phyloP scores from a whole-genome alignment of 1,284 basidiomycete genomes.

The Phellopilus nigrolimitatus region DNA sequence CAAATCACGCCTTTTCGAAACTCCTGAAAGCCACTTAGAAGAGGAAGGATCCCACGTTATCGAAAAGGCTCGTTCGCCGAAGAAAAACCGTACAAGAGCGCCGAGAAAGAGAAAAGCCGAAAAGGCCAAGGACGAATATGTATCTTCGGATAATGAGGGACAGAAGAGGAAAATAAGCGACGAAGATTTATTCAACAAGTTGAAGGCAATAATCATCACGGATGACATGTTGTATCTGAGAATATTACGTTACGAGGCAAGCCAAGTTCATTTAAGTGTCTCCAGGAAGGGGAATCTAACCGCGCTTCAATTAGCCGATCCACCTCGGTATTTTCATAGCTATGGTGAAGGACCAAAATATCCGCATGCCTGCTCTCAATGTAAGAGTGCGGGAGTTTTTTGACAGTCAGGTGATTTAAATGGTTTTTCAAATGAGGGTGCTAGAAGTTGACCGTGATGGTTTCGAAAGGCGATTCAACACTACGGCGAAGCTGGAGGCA shows the following conservation, averaged over 20 bases:
- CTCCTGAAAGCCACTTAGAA: neutral
- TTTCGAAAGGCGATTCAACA: slow-evolving; percentile 46
- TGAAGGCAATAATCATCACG: slow-evolving; percentile 40
- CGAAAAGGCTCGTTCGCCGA: neutral
- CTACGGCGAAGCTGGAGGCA: slow-evolving; percentile 31
- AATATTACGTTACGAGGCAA: slow-evolving; percentile 61
- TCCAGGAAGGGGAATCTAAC: too few species aligned
- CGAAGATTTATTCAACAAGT: slow-evolving; percentile 33
- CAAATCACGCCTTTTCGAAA: neutral
- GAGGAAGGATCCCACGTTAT: neutral
- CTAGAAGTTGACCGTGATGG: too few species aligned
- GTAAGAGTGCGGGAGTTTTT: slow-evolving; percentile 45
- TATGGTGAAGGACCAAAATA: slow-evolving; percentile 29
- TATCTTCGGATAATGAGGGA: neutral
- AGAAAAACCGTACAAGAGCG: neutral
- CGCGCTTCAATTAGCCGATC: slow-evolving; percentile 63
- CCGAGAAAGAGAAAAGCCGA: neutral
- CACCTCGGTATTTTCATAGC: slow-evolving; percentile 51
- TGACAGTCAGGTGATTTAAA: slow-evolving; percentile 45
- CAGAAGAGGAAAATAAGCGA: slow-evolving; percentile 28
- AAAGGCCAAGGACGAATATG: slow-evolving; percentile 22
- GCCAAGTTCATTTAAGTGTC: slow-evolving; percentile 10
- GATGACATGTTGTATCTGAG: slow-evolving; percentile 46
- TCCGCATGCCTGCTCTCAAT: slow-evolving; percentile 35
- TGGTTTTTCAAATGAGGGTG: too few species aligned